Conservation (phyloP, 495 filamentous ascomycete genomes). For the Tetracladium marchalianum region DNA sequence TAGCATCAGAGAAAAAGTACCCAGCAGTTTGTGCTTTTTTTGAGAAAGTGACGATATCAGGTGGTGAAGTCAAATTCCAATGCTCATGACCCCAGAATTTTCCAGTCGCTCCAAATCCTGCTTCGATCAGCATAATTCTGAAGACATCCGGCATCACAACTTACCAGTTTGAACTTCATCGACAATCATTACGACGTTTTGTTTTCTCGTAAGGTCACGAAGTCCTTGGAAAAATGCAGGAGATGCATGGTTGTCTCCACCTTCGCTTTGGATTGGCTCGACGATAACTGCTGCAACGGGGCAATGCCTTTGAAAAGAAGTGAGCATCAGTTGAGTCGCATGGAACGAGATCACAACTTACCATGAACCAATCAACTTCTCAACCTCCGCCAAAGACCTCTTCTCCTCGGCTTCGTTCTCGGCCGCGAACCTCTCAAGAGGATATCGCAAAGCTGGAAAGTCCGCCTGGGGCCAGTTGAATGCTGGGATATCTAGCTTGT, state of each 20-base stretch:
- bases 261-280: conserved; percentile 93
- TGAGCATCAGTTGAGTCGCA: background rate
- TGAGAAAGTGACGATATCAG: conserved; percentile 94
- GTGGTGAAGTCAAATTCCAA: conserved; percentile 72
- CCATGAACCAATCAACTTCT: conserved; percentile 70
- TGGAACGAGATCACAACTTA: too few species aligned
- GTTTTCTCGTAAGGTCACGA: conserved; percentile 71
- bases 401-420: conserved; percentile 77
- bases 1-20: conserved; percentile 81
- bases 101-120: conserved; percentile 65
- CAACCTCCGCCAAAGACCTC: conserved; percentile 76
- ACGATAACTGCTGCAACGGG: conserved; percentile 79
- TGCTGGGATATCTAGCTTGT: conserved; percentile 93
- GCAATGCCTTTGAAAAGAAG: conserved; percentile 33
- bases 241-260: conserved; percentile 93
- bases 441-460: conserved; percentile 82
- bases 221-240: conserved; percentile 81
- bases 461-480: conserved; percentile 94
- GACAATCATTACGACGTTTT: conserved; percentile 81
- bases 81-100: conserved; percentile 98
- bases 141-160: background rate
- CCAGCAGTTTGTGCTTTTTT: conserved; percentile 99
- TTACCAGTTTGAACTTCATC: conserved; percentile 92
- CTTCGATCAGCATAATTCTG: too few species aligned
- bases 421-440: conserved; percentile 65